A percentile compares a stretch with the other conserved stretches of the same genome.
These are phyloP conservation scores for Petunia axillaris DNA, from an alignment of 257 asterid species.

Conservation along the genomic window DNA sequence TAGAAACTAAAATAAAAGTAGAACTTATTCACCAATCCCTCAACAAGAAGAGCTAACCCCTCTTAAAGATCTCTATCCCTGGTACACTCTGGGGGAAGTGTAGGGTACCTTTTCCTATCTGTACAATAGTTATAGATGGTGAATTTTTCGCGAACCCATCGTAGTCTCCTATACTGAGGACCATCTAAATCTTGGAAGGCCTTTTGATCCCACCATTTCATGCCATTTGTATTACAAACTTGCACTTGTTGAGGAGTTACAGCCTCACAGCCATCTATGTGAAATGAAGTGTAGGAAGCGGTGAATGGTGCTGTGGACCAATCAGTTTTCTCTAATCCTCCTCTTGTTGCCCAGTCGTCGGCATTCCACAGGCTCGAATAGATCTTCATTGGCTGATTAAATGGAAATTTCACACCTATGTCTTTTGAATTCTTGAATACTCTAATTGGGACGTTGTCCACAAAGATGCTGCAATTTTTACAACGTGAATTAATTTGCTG, in stretches of 20 bases:
- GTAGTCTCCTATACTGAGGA: conserved; percentile 33
- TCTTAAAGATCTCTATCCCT: conserved; percentile 40
- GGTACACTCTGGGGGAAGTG: conserved; percentile 37
- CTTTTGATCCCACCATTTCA: conserved; percentile 48
- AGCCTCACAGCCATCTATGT: conserved; percentile 43
- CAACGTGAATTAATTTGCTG: background rate
- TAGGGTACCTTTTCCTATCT: conserved; percentile 37
- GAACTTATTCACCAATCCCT: background rate
- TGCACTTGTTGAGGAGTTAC: conserved; percentile 31
- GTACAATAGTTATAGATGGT: conserved; percentile 47
- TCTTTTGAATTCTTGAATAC: conserved; percentile 43
- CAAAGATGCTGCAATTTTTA: conserved; percentile 37
- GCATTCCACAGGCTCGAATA: conserved; percentile 49
- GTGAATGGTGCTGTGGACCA: conserved; percentile 46
- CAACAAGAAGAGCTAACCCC: background rate
- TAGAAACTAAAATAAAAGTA: too few species aligned
- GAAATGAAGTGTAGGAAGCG: conserved; percentile 45
- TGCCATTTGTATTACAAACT: conserved; percentile 40
- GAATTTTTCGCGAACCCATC: conserved; percentile 40
- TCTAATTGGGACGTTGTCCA: conserved; percentile 42
- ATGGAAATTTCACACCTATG: conserved; percentile 41
- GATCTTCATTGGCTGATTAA: conserved; percentile 49
- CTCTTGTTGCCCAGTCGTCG: conserved; percentile 54
- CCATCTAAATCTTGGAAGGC: conserved; percentile 44
- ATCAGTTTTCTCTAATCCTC: conserved; percentile 46